Conservation (phyloP, 345 rosid genomes). For the Brassica cretica region DNA sequence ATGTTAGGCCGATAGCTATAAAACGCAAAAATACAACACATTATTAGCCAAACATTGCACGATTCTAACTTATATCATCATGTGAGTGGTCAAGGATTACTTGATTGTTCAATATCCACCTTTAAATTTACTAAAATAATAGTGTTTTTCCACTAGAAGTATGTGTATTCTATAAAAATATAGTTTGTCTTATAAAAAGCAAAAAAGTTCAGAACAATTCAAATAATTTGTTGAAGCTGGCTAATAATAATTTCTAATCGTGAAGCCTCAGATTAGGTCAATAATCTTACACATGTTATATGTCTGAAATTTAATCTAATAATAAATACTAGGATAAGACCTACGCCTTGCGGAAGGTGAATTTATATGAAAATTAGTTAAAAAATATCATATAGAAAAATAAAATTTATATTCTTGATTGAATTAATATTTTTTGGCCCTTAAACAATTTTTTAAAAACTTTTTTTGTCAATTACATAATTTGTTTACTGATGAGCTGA, state of each 20-base stretch:
- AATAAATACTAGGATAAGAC: too few relatives aligned
- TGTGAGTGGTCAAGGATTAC: background rate
- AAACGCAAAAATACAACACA: background rate
- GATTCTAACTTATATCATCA: background rate
- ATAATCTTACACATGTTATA: background rate
- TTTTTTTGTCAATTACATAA: too few relatives aligned
- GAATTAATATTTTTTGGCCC: too few relatives aligned
- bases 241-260: too few relatives aligned
- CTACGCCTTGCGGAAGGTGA: too few relatives aligned
- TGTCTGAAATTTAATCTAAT: too few relatives aligned
- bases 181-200: background rate
- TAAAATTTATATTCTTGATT: too few relatives aligned
- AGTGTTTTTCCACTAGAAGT: background rate
- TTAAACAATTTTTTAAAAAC: too few relatives aligned
- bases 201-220: background rate
- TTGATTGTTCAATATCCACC: background rate
- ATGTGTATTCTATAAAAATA: background rate
- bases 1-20: background rate
- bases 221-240: background rate
- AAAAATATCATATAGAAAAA: too few relatives aligned
- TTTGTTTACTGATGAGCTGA: too few relatives aligned
- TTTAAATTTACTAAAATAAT: background rate
- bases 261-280: background rate
- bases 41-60: background rate
- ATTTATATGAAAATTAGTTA: too few relatives aligned